A percentile compares a stretch with the other conserved stretches of the same genome.
These are phyloP conservation scores for Sphaerobolus stellatus DNA, from an alignment of 1,284 basidiomycete genomes.

Conservation along the genomic window DNA sequence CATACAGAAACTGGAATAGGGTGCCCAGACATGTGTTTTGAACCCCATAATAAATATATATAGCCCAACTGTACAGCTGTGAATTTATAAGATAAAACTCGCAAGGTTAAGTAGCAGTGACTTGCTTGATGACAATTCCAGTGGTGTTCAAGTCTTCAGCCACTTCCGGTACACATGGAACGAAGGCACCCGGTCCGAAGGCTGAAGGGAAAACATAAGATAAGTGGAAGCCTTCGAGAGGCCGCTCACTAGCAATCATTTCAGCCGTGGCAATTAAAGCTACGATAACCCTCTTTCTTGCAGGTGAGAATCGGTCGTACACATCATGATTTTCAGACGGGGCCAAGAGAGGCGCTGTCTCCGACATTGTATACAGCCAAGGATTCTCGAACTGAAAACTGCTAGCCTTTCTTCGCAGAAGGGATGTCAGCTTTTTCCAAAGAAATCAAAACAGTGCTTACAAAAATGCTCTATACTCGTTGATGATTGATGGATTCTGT, in stretches of 20 bases:
- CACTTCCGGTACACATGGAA: slow-evolving; percentile 69
- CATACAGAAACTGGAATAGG: slow-evolving; percentile 55
- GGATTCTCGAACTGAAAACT: too few species aligned
- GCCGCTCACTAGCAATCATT: slow-evolving; percentile 47
- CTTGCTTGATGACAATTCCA: slow-evolving; percentile 55
- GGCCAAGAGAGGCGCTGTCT: too few species aligned
- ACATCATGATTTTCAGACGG: slow-evolving; percentile 32
- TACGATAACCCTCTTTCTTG: slow-evolving; percentile 48
- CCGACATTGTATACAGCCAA: too few species aligned
- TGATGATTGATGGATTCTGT: too few species aligned
- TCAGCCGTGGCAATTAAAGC: slow-evolving; percentile 52
- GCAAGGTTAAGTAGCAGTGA: slow-evolving; percentile 10
- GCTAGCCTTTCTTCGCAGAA: too few species aligned
- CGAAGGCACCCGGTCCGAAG: slow-evolving; percentile 65
- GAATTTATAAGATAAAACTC: background rate
- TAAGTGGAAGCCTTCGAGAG: background rate
- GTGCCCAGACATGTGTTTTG: slow-evolving; percentile 52
- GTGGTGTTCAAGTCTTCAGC: slow-evolving; percentile 58
- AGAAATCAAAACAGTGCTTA: too few species aligned
- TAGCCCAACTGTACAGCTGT: slow-evolving; percentile 38
- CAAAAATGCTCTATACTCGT: too few species aligned
- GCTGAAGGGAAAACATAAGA: slow-evolving; percentile 38
- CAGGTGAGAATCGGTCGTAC: slow-evolving; percentile 50
- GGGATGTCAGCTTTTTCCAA: too few species aligned
- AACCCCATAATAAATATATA: slow-evolving; percentile 44